These are phyloP conservation scores for Gentiana macrophylla DNA, from an alignment of 257 asterid genomes.

Conservation along the genomic window DNA sequence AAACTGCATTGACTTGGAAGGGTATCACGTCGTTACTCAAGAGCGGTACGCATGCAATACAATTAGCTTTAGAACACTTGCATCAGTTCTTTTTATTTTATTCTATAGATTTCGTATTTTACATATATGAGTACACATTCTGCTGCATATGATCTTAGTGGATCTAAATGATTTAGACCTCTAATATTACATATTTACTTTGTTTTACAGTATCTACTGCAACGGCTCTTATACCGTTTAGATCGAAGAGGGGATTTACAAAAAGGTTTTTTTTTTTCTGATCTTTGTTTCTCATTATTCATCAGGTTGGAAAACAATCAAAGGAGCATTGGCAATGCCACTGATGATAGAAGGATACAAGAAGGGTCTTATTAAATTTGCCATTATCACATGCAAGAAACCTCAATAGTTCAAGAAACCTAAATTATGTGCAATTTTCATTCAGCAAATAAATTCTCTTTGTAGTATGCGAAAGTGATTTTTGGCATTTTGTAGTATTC, in stretches of 20 bases:
- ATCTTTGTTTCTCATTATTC: background rate
- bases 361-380: slow-evolving; percentile 74
- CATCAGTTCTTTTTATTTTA: too few species aligned
- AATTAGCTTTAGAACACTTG: too few species aligned
- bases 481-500: too few species aligned
- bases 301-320: slow-evolving; percentile 90
- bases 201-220: background rate
- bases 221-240: background rate
- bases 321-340: slow-evolving; percentile 89
- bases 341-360: slow-evolving; percentile 83
- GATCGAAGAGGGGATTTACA: too few species aligned
- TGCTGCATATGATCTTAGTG: too few species aligned
- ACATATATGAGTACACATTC: too few species aligned
- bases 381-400: slow-evolving; percentile 72
- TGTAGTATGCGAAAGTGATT: too few species aligned
- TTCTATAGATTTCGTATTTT: too few species aligned
- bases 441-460: too few species aligned
- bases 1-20: slow-evolving; percentile 78
- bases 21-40: slow-evolving; percentile 69
- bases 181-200: background rate
- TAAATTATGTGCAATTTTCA: too few species aligned
- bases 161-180: too few species aligned
- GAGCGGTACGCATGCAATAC: slow-evolving; percentile 40
- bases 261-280: background rate
- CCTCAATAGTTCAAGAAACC: slow-evolving; percentile 24